Evolutionary conservation across 2,329 filamentous ascomycete genomes (phyloP), one percentile per base, ranked within the genome.

Genomic region (Ceratocystis alfenasii): DNA sequence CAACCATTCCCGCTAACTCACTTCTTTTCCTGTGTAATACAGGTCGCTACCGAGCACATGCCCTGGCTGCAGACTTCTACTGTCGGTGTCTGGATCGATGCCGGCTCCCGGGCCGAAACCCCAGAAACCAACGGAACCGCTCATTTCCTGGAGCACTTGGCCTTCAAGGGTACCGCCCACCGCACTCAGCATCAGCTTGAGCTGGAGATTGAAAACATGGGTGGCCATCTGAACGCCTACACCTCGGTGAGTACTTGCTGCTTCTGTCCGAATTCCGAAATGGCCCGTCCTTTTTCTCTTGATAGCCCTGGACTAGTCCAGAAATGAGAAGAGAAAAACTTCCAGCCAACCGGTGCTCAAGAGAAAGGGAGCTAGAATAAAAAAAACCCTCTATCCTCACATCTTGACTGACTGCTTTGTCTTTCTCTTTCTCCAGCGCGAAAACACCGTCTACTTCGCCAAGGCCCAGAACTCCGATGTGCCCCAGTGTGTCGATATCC

Each of bases 181-280:
- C 86, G 94, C 78, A 91, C 89, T 70, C 94, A 99, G 80, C 89
- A 95, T 77, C 94, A 99, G 81, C 83, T 99, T 76, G 94, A 99
- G 82, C 87, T 99, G 70, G 94, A 99, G 83, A 97, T 99, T 75
- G 94, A 99, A 84, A 99, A 99, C 82, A 96, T 99, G 90, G 94
- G 94, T 77, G 94, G 90, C 70, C 94, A 99, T 81, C 84, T 99
- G 73, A 99, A 99, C 80, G 94, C 94, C 77, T 99, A 99, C 83
- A 99, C 94, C 74, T 97, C 93, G 82, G 92, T 96, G 86, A 74
- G 88, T 79, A 72, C 73, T 73, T 46, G 33, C 59, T 36, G 46
- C 73, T 46, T 50, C 65, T 33, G 46, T 15, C 63, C 28, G 8
- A 41, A n/a, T 45, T 7, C 17, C 53, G 53, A 33, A 12, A 57